Evolutionary conservation across 2,329 filamentous ascomycete genomes (phyloP), one percentile per base, ranked within the genome.

Genomic region (Akanthomyces dipterigenus): DNA sequence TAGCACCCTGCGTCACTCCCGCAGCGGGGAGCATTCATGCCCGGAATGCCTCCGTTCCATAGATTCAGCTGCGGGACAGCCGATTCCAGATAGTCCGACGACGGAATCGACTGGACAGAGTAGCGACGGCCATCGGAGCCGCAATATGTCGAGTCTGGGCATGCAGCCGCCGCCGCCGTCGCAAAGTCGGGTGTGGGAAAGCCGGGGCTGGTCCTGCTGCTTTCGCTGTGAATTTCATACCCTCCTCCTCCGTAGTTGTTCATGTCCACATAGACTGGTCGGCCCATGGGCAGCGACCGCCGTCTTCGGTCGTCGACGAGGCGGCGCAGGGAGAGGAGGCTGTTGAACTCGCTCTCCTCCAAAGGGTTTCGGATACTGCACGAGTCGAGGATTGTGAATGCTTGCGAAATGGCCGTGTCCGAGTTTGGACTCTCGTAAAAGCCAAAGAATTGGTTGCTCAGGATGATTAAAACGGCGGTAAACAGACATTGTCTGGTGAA

Each of bases 401-500:
- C 55, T n/a, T 77, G 75, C 0, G 66, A 63, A 46, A 81, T 76
- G 1, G 73, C 75, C n/a, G 66, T 66, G 1, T 67, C 69, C 36
- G 79, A 80, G 7, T 71, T 71, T 0, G 75, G 69, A 22, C 80
- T 79, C 34, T 73, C 68, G 65, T 80, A 82, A 20, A 85, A 70
- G 1, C 71, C 74, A 3, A 77, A 78, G 66, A 85, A 84, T 62
- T 84, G 80, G 66, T 85, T 86, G 65, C 81, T 82, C 49, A 84
- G 70, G 3, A 85, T 73, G 36, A 85, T 75, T 2, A 86, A 73
- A 0, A 78, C 75, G 1, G 83, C 80, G 5, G 82, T 75, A 63
- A 85, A 85, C 43, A 86, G 74, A 59, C 82, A 83, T 66, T 85
- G 80, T 65, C 83, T 40, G 20, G 16, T 34, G 8, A 11, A 34